Evolutionary conservation across 352 stramenopile species (phyloP), one percentile per base, ranked within the genome.

Genomic region (Globisporangium ultimum): DNA sequence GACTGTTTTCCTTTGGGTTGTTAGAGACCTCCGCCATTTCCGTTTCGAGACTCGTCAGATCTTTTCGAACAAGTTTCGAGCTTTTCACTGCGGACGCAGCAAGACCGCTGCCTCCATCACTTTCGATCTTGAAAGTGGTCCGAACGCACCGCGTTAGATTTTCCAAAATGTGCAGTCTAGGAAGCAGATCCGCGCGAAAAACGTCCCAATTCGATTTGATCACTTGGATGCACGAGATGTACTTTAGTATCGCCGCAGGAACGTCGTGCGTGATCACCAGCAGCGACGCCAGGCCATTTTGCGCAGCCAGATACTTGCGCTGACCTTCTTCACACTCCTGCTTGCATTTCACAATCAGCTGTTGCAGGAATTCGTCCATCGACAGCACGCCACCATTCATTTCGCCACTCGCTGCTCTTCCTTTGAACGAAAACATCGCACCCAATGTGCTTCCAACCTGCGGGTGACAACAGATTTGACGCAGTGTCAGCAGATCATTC

Each of bases 391-490:
- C 55, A 14, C 57, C 61, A 17, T 18, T 47, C 46, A 50, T 41
- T 41, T 22, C 20, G 14, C 41, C 53, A 45, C 48, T 55, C 57
- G 11, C n/a, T 18, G 46, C 7, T 38, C 20, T 18, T 0, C n/a
- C 42, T 34, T 42, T 40, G 14, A 57, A 28, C 11, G 50, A 59
- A 51, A 58, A 54, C 18, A 61, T 57, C 5, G 58, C 56, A 4
- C 51, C 56, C 7, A 78, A 49, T 21, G 68, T 66, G 15, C 72
- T 74, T 9, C 84, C 84, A 15, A 98, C 80, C 66, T 97, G 89
- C 8, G 91, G 93, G 69, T 98, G 93, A 47, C 90, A 97, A 59
- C 93, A 98, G 4, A 96, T 81, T 61, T 97, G 91, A 14, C 91
- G 82, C 36, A 98, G 69, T 38, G 83, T 63, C 18, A 97, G 71